phyloP scores from a whole-genome alignment of 306 rosid genomes.

The Citrullus mucosospermus region DNA sequence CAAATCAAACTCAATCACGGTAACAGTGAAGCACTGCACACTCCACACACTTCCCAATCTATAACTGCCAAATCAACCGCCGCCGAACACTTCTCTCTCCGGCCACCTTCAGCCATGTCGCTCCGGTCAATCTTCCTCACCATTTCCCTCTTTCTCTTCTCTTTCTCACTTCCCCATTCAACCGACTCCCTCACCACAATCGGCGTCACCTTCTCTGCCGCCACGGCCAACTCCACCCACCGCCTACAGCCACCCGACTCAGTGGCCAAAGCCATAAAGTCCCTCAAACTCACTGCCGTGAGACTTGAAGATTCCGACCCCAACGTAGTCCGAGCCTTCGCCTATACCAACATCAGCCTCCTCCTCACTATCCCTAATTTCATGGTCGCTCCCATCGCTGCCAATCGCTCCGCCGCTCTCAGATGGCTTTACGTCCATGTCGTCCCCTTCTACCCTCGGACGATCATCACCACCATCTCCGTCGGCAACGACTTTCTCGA shows the following conservation, averaged over 20 bases:
- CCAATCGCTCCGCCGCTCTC: slow-evolving; percentile 53
- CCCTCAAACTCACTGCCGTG: slow-evolving; percentile 36
- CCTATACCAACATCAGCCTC: slow-evolving; percentile 53
- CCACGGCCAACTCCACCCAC: slow-evolving; percentile 4
- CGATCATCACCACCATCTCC: slow-evolving; percentile 58
- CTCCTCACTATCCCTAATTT: slow-evolving; percentile 63
- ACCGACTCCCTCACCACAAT: slow-evolving; percentile 23
- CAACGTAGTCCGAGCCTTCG: slow-evolving; percentile 35
- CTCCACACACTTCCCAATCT: neutral
- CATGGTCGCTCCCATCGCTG: slow-evolving; percentile 41
- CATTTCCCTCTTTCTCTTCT: slow-evolving; percentile 16
- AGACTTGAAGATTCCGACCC: slow-evolving; percentile 57
- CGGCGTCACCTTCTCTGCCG: slow-evolving; percentile 41
- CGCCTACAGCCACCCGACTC: slow-evolving; percentile 7
- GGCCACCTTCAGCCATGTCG: slow-evolving; percentile 1
- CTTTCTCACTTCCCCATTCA: slow-evolving; percentile 18
- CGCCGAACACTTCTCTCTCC: slow-evolving; percentile 6
- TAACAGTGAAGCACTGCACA: neutral
- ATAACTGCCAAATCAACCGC: neutral
- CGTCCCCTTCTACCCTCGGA: slow-evolving; percentile 79
- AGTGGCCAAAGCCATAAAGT: slow-evolving; percentile 16
- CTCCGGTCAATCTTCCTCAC: slow-evolving; percentile 4
- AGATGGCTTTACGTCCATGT: slow-evolving; percentile 59
- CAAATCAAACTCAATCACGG: neutral
- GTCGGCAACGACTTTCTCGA: slow-evolving; percentile 61